Conservation (phyloP, 192 early-diverging fungal species). For the Entomortierella lignicola region DNA sequence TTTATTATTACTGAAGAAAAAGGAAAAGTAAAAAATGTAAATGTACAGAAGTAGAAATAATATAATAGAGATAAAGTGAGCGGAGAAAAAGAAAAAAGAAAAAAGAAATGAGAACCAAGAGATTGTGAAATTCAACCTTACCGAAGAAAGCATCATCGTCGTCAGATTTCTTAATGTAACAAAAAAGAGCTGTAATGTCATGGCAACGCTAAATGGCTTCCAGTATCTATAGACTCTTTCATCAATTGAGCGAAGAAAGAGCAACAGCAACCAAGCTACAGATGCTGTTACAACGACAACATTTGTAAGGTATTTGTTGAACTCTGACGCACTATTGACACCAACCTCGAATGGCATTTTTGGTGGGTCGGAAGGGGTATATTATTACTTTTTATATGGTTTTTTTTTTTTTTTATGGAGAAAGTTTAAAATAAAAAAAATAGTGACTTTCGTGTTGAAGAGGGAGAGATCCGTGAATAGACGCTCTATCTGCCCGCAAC, state of each 20-base stretch:
- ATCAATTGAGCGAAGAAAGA: slow-evolving; percentile 38
- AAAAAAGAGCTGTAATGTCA: slow-evolving; percentile 44
- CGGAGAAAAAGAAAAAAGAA: no score
- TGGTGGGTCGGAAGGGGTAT: no score
- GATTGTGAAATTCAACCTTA: no score
- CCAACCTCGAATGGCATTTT: slow-evolving; percentile 30
- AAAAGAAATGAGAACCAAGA: no score
- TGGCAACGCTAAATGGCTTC: slow-evolving; percentile 45
- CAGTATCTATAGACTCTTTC: slow-evolving; percentile 19
- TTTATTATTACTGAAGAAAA: no score
- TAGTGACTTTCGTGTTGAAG: no score
- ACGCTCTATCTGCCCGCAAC: no score
- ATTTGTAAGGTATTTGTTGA: slow-evolving; percentile 40
- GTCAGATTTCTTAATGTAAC: slow-evolving; percentile 35
- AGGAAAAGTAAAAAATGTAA: no score
- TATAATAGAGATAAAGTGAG: no score
- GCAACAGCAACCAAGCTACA: slow-evolving; percentile 22
- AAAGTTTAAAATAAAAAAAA: no score
- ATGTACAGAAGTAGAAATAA: no score
- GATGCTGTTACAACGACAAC: slow-evolving; percentile 30
- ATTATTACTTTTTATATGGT: neutral
- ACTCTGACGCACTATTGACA: slow-evolving; percentile 21
- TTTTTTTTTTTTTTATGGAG: neutral
- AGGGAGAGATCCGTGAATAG: no score
- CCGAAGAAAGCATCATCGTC: slow-evolving; percentile 42